Base-by-base conservation (phyloP, 164 flowering plant species). In the Berberis vulgaris region DNA sequence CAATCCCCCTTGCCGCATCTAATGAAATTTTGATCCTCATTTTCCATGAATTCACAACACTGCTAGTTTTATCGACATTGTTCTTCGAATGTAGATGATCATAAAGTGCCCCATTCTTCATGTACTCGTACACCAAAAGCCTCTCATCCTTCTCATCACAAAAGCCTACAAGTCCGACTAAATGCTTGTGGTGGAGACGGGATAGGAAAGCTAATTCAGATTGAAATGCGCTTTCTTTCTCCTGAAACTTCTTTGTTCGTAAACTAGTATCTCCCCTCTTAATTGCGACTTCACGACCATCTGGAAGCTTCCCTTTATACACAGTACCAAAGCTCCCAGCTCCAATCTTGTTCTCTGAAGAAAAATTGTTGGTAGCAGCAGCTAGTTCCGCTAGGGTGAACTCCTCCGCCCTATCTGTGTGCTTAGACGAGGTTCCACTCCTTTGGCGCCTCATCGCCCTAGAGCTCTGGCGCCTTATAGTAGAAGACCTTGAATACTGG, bases 281-380 rank as follows among this genome's bases (percentile, higher is more conserved):
- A 45, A 95, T 89, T 0, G 99, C 99, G 0, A 91, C 99, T 47
- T 95, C 96, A 0, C 88, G 82, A 2, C 99, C 99, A 54, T 83
- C 85, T 0, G 56, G 38, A 3, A 84, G 76, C 68, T 82, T 84
- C 2, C 89, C 89, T 41, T 56, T 77, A 77, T 91, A 94, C 43
- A 94, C 99, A 2, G 85, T 80, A 3, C 99, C 99, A 62, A 89
- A 95, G 70, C 97, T 95, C 0, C 97, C 99, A 1, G 90, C 77
- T 4, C 99, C 97, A 54, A 95, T 78, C 78, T 83, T 87, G 84
- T 89, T 89, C 71, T 83, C 90, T 39, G 66, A 43, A 0, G 94
- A 76, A 74, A 95, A 95, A 38, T 75, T 56, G 57, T 82, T 66
- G 2, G 99, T 91, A 47, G 97, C 97, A 2, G 73, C 77, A 1